These are phyloP conservation scores for Escallonia herrerae DNA, from an alignment of 129 eudicot species.

Conservation along the genomic window DNA sequence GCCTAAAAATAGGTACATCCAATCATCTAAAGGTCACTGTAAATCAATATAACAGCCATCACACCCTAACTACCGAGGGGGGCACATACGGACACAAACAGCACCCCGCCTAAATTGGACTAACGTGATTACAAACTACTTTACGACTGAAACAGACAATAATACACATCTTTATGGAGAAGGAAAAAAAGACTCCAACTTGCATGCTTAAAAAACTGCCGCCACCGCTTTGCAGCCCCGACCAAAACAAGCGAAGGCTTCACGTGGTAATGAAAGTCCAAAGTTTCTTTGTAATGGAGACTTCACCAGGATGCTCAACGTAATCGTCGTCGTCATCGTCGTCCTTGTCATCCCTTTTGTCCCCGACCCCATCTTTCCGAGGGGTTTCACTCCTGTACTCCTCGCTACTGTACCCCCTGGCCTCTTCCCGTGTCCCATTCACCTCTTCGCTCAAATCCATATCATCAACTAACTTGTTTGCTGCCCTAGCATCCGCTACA, in stretches of 20 bases:
- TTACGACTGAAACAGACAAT: constrained; percentile 7
- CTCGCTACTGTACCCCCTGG: constrained; percentile 23
- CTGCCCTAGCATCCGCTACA: constrained; percentile 24
- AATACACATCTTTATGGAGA: constrained; percentile 14
- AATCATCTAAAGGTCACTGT: constrained; percentile 2
- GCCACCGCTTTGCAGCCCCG: background rate
- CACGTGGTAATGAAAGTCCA: constrained; percentile 91
- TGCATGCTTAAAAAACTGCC: background rate
- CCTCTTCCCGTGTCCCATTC: constrained; percentile 51
- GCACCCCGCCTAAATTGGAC: constrained; percentile 27
- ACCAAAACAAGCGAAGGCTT: background rate
- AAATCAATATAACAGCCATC: constrained; percentile 31
- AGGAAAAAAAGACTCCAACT: constrained; percentile 22
- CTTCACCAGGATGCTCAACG: constrained; percentile 90
- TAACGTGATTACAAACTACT: constrained; percentile 17
- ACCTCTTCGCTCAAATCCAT: constrained; percentile 72
- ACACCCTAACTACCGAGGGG: background rate
- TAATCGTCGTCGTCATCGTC: constrained; percentile 27
- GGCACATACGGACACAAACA: constrained; percentile 13
- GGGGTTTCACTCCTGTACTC: constrained; percentile 27
- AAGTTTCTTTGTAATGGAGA: constrained; percentile 85
- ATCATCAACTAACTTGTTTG: constrained; percentile 23
- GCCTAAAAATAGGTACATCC: constrained; percentile 12
- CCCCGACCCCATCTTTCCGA: constrained; percentile 18
- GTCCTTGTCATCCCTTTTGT: constrained; percentile 9